phyloP scores from a whole-genome alignment of 2,329 filamentous ascomycete species.

The Aspergillus quadricinctus region DNA sequence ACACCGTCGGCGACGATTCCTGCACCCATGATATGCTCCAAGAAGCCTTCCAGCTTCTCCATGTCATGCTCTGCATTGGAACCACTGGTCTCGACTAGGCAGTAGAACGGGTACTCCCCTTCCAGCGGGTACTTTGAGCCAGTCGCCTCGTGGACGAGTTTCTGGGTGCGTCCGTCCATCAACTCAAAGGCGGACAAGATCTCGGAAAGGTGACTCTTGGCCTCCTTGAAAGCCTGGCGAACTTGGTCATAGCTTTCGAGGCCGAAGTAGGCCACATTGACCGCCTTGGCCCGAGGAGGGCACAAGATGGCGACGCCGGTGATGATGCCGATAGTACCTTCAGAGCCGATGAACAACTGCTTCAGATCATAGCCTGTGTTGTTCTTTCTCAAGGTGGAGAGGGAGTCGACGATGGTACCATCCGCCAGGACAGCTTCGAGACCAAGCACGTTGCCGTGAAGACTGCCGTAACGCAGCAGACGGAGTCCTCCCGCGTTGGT shows the following conservation, averaged over 20 bases:
- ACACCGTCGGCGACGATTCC: slow-evolving; percentile 87
- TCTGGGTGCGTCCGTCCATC: slow-evolving; percentile 84
- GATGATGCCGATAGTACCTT: slow-evolving; percentile 92
- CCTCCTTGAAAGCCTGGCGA: slow-evolving; percentile 78
- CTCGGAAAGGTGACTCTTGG: slow-evolving; percentile 85
- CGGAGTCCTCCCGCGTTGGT: slow-evolving; percentile 93
- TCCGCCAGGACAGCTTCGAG: slow-evolving; percentile 91
- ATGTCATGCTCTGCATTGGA: slow-evolving; percentile 91
- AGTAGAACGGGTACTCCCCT: slow-evolving; percentile 86
- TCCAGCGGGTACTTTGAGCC: slow-evolving; percentile 78
- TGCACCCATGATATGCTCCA: slow-evolving; percentile 85
- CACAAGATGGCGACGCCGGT: slow-evolving; percentile 87
- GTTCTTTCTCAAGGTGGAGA: slow-evolving; percentile 88
- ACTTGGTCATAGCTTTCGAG: slow-evolving; percentile 87
- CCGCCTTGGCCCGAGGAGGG: slow-evolving; percentile 77
- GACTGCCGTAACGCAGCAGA: slow-evolving; percentile 83
- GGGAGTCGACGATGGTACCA: slow-evolving; percentile 84
- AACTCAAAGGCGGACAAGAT: slow-evolving; percentile 97
- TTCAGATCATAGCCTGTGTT: slow-evolving; percentile 98
- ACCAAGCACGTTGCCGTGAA: slow-evolving; percentile 89
- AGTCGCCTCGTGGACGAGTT: slow-evolving; percentile 69
- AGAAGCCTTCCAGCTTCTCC: slow-evolving; percentile 83
- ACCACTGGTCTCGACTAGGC: slow-evolving; percentile 91
- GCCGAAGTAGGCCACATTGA: slow-evolving; percentile 94
- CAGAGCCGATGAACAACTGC: slow-evolving; percentile 91